Conservation (phyloP, 2,329 filamentous ascomycete species). For the Sporothrix luriei region DNA sequence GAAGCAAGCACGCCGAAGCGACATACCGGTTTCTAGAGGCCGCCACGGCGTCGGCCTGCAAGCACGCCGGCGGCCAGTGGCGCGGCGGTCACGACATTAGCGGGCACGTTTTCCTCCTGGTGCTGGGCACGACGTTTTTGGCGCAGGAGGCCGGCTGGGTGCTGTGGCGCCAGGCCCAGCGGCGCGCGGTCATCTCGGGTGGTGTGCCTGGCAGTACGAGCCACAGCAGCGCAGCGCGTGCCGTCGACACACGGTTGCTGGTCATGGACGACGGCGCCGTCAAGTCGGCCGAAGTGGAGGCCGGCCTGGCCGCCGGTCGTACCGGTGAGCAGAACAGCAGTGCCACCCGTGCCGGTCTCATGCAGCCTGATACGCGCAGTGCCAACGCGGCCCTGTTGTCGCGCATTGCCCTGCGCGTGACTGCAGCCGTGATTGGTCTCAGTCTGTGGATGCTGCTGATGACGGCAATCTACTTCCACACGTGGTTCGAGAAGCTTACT, state of each 20-base stretch:
- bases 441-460: constrained; percentile 97
- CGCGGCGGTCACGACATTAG: constrained; percentile 94
- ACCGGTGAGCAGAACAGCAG: not conserved
- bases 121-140: constrained; percentile 79
- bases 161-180: constrained; percentile 46
- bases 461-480: constrained; percentile 98
- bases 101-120: constrained; percentile 91
- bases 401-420: constrained; percentile 47
- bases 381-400: constrained; percentile 22
- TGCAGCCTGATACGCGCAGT: not conserved
- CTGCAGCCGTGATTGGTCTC: constrained; percentile 65
- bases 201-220: constrained; percentile 6
- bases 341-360: constrained; percentile 37
- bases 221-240: constrained; percentile 37
- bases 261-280: constrained; percentile 67
- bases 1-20: not conserved
- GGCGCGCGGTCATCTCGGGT: constrained; percentile 34
- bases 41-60: constrained; percentile 77
- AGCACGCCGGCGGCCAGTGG: constrained; percentile 80
- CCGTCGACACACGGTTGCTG: constrained; percentile 64
- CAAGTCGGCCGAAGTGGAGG: constrained; percentile 59
- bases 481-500: constrained; percentile 88
- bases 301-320: constrained; percentile 32
- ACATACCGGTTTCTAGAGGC: constrained; percentile 41
- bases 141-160: constrained; percentile 75